Conservation (phyloP, 176 grass and related monocot genomes). For the Sorghum bicolor region DNA sequence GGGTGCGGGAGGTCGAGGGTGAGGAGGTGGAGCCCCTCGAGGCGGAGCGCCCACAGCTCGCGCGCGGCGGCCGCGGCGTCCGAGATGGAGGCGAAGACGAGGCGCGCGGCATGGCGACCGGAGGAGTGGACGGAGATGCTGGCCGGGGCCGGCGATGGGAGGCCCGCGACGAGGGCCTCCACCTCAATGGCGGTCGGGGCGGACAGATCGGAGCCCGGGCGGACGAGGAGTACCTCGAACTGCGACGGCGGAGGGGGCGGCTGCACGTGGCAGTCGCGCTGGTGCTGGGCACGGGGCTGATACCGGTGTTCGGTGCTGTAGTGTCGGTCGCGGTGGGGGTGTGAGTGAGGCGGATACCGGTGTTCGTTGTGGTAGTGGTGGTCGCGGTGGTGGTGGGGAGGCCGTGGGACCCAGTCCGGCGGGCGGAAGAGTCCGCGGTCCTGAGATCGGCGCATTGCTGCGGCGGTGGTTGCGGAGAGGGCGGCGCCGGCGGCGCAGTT, state of each 20-base stretch:
- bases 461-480: not conserved
- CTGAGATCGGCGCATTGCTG: slow-evolving; percentile 41
- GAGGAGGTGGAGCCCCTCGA: slow-evolving; percentile 66
- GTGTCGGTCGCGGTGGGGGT: not conserved
- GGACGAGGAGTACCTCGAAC: slow-evolving; percentile 45
- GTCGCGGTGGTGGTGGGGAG: not conserved
- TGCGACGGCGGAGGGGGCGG: not conserved
- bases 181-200: slow-evolving; percentile 31
- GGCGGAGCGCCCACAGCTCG: slow-evolving; percentile 64
- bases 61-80: slow-evolving; percentile 51
- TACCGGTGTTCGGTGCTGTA: not conserved
- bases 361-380: slow-evolving; percentile 3
- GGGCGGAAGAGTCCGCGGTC: slow-evolving; percentile 28
- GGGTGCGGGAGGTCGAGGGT: slow-evolving; percentile 18
- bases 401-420: slow-evolving; percentile 23
- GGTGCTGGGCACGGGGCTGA: not conserved
- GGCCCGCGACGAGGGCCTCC: slow-evolving; percentile 45
- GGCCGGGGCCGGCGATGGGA: slow-evolving; percentile 10
- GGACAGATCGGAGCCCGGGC: slow-evolving; percentile 8
- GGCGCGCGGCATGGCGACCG: slow-evolving; percentile 34
- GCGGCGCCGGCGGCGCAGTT: not conserved
- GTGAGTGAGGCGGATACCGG: not conserved
- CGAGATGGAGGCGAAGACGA: slow-evolving; percentile 33
- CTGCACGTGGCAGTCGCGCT: not conserved
- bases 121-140: slow-evolving; percentile 29